Evolutionary conservation across 768 basidiomycete species (phyloP), one percentile per base, ranked within the genome.

Genomic region (Strobilomyces echinocephalus): DNA sequence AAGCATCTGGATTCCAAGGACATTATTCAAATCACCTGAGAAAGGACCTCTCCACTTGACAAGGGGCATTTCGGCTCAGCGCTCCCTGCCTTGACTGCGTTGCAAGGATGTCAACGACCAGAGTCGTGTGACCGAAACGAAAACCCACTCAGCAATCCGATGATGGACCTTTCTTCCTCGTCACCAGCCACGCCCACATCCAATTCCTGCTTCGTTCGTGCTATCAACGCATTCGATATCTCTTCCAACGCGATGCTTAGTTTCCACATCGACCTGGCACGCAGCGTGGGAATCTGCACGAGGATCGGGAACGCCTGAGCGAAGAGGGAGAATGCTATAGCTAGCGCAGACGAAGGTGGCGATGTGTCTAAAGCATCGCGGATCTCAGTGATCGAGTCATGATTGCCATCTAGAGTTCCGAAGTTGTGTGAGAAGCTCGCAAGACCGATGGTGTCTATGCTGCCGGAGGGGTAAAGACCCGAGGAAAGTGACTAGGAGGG

Each of bases 351-450:
- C 1, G 53, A 8, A 5, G 38, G 4, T 9, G 9, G 30, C 3
- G 70, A 59, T 24, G 58, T 53, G 4, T 21, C 41, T 48, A 76
- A 72, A 0, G 70, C 57, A 14, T 76, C 74, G n/a, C 79, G 76
- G 5, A 71, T 63, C 4, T 73, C 65, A 4, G 72, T 67, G 6
- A 82, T 71, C 5, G 72, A 54, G 2, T 76, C 67, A 21, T 62
- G 63, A 55, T 79, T 73, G 3, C 81, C 81, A 3, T 79, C 74
- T 15, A 84, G 70, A 0, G 78, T 65, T 14, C 75, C 74, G 55
- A 85, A 85, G 59, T 82, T 71, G 60, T 84, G 77, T 4, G 78
- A 77, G 54, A 84, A 84, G 0, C 82, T 80, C 8, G 79, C 80
- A 33, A 83, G 78, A 14, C 83, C 81, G 47, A 84, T 73, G 2